Conservation (phyloP, 345 rosid species). For the Nephelium lappaceum region DNA sequence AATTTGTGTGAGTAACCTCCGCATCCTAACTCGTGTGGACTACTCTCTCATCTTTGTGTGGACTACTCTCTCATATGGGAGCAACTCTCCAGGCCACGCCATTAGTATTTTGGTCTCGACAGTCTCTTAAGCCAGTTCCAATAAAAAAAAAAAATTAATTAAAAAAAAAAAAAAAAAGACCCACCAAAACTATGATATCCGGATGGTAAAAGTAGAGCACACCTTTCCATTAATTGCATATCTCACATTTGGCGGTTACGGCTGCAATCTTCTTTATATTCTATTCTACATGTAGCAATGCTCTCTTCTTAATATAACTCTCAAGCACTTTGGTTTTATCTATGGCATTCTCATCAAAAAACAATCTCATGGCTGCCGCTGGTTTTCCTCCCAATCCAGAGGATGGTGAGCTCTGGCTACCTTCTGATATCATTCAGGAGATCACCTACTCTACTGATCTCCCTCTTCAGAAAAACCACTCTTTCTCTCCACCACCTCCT, state of each 20-base stretch:
- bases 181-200: too few relatives aligned
- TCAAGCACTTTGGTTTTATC: neutral
- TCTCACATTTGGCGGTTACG: neutral
- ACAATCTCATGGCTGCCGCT: neutral
- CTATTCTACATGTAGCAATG: neutral
- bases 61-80: too few relatives aligned
- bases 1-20: too few relatives aligned
- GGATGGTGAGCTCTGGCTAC: conserved; percentile 44
- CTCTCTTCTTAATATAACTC: neutral
- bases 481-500: neutral
- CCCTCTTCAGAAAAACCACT: too few relatives aligned
- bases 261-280: neutral
- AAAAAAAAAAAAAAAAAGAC: too few relatives aligned
- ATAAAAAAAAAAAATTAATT: too few relatives aligned
- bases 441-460: conserved; percentile 8
- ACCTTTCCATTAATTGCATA: neutral
- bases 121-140: too few relatives aligned
- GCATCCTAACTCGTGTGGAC: too few relatives aligned
- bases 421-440: conserved; percentile 32
- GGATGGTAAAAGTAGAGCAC: neutral
- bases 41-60: too few relatives aligned
- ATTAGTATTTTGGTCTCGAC: too few relatives aligned
- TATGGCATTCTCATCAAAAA: neutral
- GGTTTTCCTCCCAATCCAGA: conserved; percentile 31
- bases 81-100: too few relatives aligned